Evolutionary conservation across 1,139 yeast genomes (phyloP).

Genomic region (Hemisphaericaspora xylanilytica): DNA sequence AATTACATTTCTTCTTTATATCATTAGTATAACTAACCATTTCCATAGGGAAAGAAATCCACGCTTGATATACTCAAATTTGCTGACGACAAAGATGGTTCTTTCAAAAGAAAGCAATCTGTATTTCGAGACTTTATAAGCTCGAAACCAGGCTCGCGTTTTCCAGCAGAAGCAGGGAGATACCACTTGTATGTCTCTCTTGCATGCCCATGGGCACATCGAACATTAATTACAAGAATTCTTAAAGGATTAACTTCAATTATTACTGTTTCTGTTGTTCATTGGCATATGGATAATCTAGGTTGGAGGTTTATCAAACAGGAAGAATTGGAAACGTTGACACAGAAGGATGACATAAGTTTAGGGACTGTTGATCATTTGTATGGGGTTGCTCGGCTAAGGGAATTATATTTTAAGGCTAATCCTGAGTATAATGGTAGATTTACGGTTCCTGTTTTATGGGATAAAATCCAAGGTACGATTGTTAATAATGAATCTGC

Average conservation of each 20-base stretch:
- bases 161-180: slow-evolving; percentile 72
- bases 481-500: slow-evolving; percentile 90
- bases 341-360: slow-evolving; percentile 34
- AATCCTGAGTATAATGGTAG: slow-evolving; percentile 76
- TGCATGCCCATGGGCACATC: slow-evolving; percentile 97
- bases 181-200: slow-evolving; percentile 84
- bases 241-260: slow-evolving; percentile 71
- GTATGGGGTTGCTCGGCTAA: slow-evolving; percentile 56
- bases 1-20: too few species aligned
- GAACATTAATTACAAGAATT: slow-evolving; percentile 73
- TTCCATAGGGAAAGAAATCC: neutral
- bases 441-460: slow-evolving; percentile 87
- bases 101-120: slow-evolving; percentile 50
- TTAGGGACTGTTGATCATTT: slow-evolving; percentile 68
- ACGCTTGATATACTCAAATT: slow-evolving; percentile 37
- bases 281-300: slow-evolving; percentile 78
- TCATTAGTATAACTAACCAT: neutral
- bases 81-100: slow-evolving; percentile 49
- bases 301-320: slow-evolving; percentile 77
- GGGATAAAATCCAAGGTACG: slow-evolving; percentile 80
- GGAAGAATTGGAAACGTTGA: slow-evolving; percentile 23
- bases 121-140: slow-evolving; percentile 59
- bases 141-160: slow-evolving; percentile 55
- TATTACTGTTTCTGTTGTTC: slow-evolving; percentile 74
- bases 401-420: slow-evolving; percentile 72